phyloP scores from a whole-genome alignment of 257 asterid genomes.

The Solanum chiquidenum region DNA sequence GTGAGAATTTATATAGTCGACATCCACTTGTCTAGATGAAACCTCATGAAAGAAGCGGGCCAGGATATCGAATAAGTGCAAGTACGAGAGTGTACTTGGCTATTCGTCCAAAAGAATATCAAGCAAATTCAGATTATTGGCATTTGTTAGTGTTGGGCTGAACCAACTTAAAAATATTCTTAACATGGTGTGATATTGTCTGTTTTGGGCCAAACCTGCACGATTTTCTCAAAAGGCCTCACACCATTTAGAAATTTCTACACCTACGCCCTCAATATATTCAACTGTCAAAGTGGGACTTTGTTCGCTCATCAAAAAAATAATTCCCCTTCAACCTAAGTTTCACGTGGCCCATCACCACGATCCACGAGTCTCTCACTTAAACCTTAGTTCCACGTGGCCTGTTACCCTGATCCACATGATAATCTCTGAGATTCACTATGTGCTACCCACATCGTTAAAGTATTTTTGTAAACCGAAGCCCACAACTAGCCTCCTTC shows the following conservation, averaged over 20 bases:
- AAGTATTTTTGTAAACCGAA: not conserved
- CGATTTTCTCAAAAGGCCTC: not conserved
- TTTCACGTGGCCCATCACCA: not conserved
- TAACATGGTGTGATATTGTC: not conserved
- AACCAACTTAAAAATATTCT: not conserved
- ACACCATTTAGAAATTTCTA: not conserved
- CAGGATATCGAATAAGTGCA: not conserved
- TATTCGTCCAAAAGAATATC: not conserved
- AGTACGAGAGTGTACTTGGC: not conserved
- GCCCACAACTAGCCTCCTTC: not conserved
- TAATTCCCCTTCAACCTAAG: not conserved
- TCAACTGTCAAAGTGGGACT: not conserved
- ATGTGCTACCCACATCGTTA: too few species aligned
- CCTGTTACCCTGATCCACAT: not conserved
- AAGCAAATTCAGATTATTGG: not conserved
- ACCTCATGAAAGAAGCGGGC: not conserved
- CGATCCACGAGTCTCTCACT: not conserved
- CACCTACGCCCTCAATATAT: not conserved
- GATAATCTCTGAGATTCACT: not conserved
- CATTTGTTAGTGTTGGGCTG: not conserved
- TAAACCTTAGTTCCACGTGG: not conserved
- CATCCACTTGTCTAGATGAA: not conserved
- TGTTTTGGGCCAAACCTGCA: not conserved
- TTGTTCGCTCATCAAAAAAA: too few species aligned
- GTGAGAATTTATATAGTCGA: not conserved